phyloP scores from a whole-genome alignment of 2,329 filamentous ascomycete species.

The Aspergillus sp. region DNA sequence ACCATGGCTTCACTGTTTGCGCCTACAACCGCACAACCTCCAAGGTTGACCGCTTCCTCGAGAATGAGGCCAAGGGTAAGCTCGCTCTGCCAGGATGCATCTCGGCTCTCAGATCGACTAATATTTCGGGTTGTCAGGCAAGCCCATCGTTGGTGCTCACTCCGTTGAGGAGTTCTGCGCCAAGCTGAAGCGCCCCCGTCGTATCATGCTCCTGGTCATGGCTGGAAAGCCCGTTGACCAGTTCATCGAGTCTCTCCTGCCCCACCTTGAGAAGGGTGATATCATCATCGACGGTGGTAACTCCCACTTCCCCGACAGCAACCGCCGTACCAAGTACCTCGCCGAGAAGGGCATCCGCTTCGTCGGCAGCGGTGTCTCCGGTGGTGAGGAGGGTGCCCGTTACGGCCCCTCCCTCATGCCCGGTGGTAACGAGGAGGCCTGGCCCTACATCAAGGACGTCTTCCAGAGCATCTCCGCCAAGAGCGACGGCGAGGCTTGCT shows the following conservation, averaged over 20 bases:
- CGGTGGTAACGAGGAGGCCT: conserved; percentile 96
- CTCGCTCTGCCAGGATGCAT: neutral
- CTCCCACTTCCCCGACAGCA: conserved; percentile 98
- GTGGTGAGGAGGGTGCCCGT: conserved; percentile 98
- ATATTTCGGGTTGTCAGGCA: conserved; percentile 56
- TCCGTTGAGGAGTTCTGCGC: conserved; percentile 89
- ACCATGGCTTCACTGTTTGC: conserved; percentile 93
- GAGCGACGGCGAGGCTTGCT: conserved; percentile 95
- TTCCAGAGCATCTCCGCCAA: conserved; percentile 98
- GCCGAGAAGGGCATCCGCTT: conserved; percentile 85
- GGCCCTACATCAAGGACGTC: conserved; percentile 98
- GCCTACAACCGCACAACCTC: conserved; percentile 98
- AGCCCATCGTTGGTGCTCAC: conserved; percentile 91
- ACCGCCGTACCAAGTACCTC: conserved; percentile 93
- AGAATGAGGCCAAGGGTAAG: conserved; percentile 81
- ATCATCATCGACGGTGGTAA: conserved; percentile 99
- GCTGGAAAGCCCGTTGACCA: conserved; percentile 96
- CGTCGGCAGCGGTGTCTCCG: conserved; percentile 95
- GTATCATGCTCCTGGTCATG: conserved; percentile 99
- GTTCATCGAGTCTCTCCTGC: conserved; percentile 95
- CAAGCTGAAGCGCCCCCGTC: conserved; percentile 96
- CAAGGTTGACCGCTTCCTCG: conserved; percentile 95
- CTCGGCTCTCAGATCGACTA: neutral
- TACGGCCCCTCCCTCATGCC: conserved; percentile 98
- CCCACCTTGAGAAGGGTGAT: conserved; percentile 78